Base-by-base conservation (phyloP, 257 asterid genomes). In the Lavandula angustifolia region DNA sequence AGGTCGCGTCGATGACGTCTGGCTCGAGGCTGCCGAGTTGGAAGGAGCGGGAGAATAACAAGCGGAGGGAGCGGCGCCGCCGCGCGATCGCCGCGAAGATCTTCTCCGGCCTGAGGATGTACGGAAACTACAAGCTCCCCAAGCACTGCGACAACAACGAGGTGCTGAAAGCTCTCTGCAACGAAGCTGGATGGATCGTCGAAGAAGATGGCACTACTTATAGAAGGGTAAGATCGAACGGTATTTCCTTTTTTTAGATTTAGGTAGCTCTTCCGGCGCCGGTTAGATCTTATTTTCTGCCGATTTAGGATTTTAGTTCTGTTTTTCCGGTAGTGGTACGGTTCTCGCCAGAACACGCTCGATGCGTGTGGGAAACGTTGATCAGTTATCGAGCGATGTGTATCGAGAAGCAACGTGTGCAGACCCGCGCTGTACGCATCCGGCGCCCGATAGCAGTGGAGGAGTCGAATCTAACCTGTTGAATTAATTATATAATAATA, bases 1-100 rank as follows among this genome's bases (percentile, higher is more conserved):
- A 29, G 61, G 76, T 16, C 63, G 80, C 31, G 1, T 55, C 40
- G 55, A 91, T 91, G 96, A 85, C 96, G 67, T 85, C 95, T 60
- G 98, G 96, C 62, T 51, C 85, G 51, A 75, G 98, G 79, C 83
- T 88, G 48, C 96, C 98, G 75, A 86, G 96, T 44, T 91, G 98
- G 98, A 88, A 86, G 84, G 98, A 91, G 73, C 79, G 98, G 16
- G 98, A 91, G 80, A 91, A 86, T 85, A 91, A 91, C 87, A 91
- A 86, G 92, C 94, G 95, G 59, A 67, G 98, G 67, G 98, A 91
- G 81, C 87, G 96, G 11, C 88, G 96, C 62, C 77, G 98, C 61
- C 85, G 98, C 13, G 98, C 98, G 76, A 86, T 86, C 86, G 95
- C 96, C 32, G 92, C 96, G 7, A 91, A 91, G 89, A 88, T 91